These are phyloP conservation scores for Mallotus repandus DNA, from an alignment of 441 rosid species.

Conservation along the genomic window DNA sequence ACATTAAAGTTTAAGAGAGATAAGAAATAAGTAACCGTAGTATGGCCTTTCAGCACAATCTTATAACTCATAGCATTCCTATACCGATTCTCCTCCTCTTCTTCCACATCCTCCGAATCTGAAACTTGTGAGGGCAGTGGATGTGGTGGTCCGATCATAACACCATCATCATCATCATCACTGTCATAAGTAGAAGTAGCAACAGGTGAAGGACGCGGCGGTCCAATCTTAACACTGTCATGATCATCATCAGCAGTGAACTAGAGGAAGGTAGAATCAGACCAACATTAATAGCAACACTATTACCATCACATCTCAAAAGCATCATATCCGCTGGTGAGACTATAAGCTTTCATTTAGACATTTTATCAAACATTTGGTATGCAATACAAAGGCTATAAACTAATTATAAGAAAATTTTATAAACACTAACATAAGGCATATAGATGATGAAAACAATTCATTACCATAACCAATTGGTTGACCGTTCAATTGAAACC, in stretches of 20 bases:
- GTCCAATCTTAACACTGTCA: slow-evolving; percentile 43
- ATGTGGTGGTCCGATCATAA: slow-evolving; percentile 46
- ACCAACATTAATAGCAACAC: slow-evolving; percentile 13
- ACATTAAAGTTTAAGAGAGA: neutral
- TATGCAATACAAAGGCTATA: too few relatives aligned
- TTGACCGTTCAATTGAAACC: too few relatives aligned
- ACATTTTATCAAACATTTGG: too few relatives aligned
- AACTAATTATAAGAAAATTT: too few relatives aligned
- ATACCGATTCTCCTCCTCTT: slow-evolving; percentile 52
- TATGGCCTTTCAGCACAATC: slow-evolving; percentile 87
- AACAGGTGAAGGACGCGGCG: slow-evolving; percentile 40
- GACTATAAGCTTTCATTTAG: too few relatives aligned
- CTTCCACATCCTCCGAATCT: slow-evolving; percentile 44
- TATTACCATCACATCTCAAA: slow-evolving; percentile 34
- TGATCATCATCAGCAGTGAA: slow-evolving; percentile 29
- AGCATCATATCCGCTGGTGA: slow-evolving; percentile 34
- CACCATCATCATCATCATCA: slow-evolving; percentile 34
- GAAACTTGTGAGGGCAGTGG: slow-evolving; percentile 35
- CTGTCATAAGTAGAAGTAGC: slow-evolving; percentile 12
- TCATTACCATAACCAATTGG: too few relatives aligned
- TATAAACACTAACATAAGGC: too few relatives aligned
- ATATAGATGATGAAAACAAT: too few relatives aligned
- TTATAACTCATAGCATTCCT: slow-evolving; percentile 76
- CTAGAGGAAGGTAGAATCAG: too few relatives aligned
- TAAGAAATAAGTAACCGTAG: slow-evolving; percentile 27